Evolutionary conservation across 1,139 yeast species (phyloP), one percentile per base, ranked within the genome.

Genomic region (Barnettozyma hawaiiensis): DNA sequence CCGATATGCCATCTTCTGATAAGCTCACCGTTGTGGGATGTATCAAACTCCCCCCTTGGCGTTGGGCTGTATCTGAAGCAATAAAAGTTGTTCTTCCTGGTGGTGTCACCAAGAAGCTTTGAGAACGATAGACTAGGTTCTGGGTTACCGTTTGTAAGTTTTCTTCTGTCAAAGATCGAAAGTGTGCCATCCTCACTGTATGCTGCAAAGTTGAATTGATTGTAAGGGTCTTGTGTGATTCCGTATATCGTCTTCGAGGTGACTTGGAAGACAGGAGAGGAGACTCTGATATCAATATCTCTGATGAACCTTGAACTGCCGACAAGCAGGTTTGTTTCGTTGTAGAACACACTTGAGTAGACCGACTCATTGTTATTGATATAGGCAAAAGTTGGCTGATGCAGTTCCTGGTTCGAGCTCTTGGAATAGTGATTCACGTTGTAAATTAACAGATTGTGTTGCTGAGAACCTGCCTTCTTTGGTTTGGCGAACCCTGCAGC

Each of bases 131-230:
- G 61, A 10, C 83, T 65, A 0, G 96, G 95, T 7, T 75, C 71
- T 0, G 66, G 45, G 19, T 44, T 48, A 2, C 61, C 57, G 16
- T 35, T 47, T 32, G 66, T 53, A 47, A 87, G 62, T 50, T 75
- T 80, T 47, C 97, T 71, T 47, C 95, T 72, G 60, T 90, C 97
- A 95, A 96, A 90, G 12, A 89, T 71, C 0, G 92, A 81, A 45
- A 89, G 65, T 0, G 94, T 76, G 1, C 96, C 96, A 55, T 85
- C 94, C 53, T 87, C 96, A 41, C 87, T 76, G 50, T 76, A 76
- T 0, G 95, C 80, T 31, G 86, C 78, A 61, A 87, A 85, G 50
- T 76, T 72, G 61, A 76, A 71, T 29, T 72, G 73, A 46, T 75
- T 71, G 54, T 79, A 78, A 4, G 85, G 92, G 57, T 86, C 92